Conservation (phyloP, 306 rosid species). For the Vicia villosa region DNA sequence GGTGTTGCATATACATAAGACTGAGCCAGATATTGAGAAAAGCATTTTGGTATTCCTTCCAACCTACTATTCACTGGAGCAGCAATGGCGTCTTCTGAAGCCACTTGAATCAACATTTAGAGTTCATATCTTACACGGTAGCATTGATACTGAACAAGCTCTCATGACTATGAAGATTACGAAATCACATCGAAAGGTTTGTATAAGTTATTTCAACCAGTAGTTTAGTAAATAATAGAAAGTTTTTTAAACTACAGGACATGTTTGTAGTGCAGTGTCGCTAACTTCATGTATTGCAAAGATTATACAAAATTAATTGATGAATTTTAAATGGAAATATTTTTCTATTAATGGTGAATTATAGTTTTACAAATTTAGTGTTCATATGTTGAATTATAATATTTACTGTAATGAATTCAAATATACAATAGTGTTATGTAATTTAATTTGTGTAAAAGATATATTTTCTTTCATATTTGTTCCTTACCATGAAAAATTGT, state of each 20-base stretch:
- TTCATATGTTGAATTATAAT: background rate
- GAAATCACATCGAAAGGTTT: slow-evolving; percentile 83
- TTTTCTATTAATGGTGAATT: background rate
- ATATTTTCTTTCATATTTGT: slow-evolving; percentile 26
- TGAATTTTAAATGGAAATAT: background rate
- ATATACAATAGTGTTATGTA: slow-evolving; percentile 2
- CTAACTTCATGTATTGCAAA: background rate
- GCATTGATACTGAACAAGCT: slow-evolving; percentile 89
- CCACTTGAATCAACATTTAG: slow-evolving; percentile 68
- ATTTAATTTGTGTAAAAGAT: slow-evolving; percentile 12
- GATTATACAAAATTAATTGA: background rate
- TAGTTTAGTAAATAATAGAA: slow-evolving; percentile 15
- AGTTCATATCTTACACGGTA: slow-evolving; percentile 81
- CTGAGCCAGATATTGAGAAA: slow-evolving; percentile 81
- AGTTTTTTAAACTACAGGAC: background rate
- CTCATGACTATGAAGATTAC: slow-evolving; percentile 78
- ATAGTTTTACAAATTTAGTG: slow-evolving; percentile 20
- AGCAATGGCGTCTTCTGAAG: slow-evolving; percentile 78
- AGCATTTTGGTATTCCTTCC: slow-evolving; percentile 93
- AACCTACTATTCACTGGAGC: slow-evolving; percentile 74
- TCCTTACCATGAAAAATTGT: background rate
- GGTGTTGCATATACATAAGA: slow-evolving; percentile 73
- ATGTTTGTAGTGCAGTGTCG: background rate
- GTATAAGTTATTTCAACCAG: slow-evolving; percentile 16
- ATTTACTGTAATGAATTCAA: slow-evolving; percentile 26